Percentiles rank a stretch among this genome's conserved stretches.
These are phyloP conservation scores for Inonotus obliquus DNA, from an alignment of 1,284 basidiomycete genomes.

Conservation along the genomic window DNA sequence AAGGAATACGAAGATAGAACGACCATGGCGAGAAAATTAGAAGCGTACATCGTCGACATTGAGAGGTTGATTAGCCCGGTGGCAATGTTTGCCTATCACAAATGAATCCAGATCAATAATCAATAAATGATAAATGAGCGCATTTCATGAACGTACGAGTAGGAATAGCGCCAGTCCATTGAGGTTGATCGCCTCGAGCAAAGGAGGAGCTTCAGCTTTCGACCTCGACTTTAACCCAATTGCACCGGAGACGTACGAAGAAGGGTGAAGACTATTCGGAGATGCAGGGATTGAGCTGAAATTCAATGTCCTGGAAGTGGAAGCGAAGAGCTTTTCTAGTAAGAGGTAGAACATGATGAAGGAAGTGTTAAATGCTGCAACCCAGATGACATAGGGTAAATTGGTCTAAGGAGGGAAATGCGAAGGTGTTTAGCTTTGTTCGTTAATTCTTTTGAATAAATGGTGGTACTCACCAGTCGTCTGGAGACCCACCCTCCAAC, in stretches of 20 bases:
- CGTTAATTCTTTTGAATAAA: background rate
- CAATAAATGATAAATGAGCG: background rate
- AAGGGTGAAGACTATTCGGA: constrained; percentile 11
- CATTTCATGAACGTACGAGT: constrained; percentile 48
- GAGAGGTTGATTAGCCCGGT: constrained; percentile 86
- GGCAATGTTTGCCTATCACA: constrained; percentile 71
- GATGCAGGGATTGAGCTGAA: background rate
- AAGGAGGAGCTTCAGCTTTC: constrained; percentile 40
- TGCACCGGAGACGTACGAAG: constrained; percentile 19
- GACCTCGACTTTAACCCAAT: constrained; percentile 14
- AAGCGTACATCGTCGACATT: constrained; percentile 79
- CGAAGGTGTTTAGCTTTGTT: background rate
- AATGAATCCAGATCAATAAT: background rate
- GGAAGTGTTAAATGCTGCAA: constrained; percentile 83
- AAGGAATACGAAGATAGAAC: constrained; percentile 66
- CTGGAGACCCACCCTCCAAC: constrained; percentile 62
- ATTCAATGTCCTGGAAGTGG: background rate
- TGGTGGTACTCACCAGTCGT: constrained; percentile 54
- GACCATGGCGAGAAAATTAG: constrained; percentile 51
- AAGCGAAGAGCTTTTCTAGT: constrained; percentile 51
- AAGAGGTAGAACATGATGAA: constrained; percentile 82
- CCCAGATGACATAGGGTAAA: constrained; percentile 86
- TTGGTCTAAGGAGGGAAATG: constrained; percentile 59
- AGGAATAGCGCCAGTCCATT: constrained; percentile 83
- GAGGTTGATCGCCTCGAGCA: constrained; percentile 79